Conservation (phyloP, 352 stramenopile genomes). For the Pythium myriotylum region DNA sequence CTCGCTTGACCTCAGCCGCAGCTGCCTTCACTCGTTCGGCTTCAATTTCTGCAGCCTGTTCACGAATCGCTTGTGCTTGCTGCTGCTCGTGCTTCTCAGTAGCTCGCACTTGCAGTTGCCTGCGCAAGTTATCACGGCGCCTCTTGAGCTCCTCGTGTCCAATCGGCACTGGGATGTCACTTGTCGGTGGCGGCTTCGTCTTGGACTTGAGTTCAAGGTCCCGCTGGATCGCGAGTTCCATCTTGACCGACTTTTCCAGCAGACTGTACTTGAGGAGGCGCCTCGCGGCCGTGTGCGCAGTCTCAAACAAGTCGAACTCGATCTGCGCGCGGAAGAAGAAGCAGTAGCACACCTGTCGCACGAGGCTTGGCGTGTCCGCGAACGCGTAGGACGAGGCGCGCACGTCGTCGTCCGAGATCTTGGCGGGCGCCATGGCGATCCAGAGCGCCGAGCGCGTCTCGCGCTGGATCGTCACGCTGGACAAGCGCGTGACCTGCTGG, state of each 20-base stretch:
- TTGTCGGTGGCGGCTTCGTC: constrained; percentile 2
- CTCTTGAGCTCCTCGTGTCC: constrained; percentile 27
- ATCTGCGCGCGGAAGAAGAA: constrained; percentile 64
- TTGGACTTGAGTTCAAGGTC: constrained; percentile 9
- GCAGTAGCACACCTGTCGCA: constrained; percentile 51
- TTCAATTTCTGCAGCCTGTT: constrained; percentile 18
- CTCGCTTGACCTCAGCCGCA: constrained; percentile 13
- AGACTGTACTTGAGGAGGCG: constrained; percentile 50
- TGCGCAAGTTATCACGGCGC: constrained; percentile 8
- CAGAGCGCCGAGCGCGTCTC: constrained; percentile 56
- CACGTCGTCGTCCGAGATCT: background rate
- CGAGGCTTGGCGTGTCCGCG: background rate
- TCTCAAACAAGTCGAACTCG: constrained; percentile 61
- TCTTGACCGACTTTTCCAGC: constrained; percentile 48
- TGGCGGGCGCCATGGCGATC: constrained; percentile 28
- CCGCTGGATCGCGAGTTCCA: constrained; percentile 59
- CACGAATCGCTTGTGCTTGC: constrained; percentile 17
- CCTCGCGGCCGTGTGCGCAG: constrained; percentile 34
- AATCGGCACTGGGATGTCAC: background rate
- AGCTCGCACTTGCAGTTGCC: constrained; percentile 6
- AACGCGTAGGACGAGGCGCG: constrained; percentile 14
- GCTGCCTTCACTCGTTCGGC: constrained; percentile 6
- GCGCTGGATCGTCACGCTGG: constrained; percentile 37
- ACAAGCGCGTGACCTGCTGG: constrained; percentile 52
- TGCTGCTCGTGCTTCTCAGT: constrained; percentile 5